Evolutionary conservation across 2,329 filamentous ascomycete genomes (phyloP), one percentile per base, ranked within the genome.

Genomic region (Mycocentrospora acerina): DNA sequence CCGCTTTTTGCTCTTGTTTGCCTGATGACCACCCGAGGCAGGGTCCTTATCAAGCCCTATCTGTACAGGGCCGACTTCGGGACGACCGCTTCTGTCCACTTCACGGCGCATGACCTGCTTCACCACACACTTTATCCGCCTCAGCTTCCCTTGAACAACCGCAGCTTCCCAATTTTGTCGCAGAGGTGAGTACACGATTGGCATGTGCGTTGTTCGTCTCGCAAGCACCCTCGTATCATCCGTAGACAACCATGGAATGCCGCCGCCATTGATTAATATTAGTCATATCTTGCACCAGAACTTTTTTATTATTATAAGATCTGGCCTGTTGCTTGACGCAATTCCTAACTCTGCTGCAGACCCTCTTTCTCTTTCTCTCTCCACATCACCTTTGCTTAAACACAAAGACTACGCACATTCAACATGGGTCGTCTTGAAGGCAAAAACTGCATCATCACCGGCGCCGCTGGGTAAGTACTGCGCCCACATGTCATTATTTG

Each of bases 361-460:
- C 14, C n/a, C n/a, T n/a, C n/a, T n/a, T n/a, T n/a, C n/a, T n/a
- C n/a, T n/a, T n/a, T n/a, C n/a, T n/a, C n/a, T 24, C 35, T 19
- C 32, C 19, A 16, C 30, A 25, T 19, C 32, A 41, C 22, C 24
- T 40, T 27, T 29, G 16, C 12, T 37, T 33, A 16, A 32, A 37
- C 25, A 40, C 29, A 32, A 32, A 37, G 36, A 42, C 32, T 24
- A 33, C 29, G 35, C 35, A 44, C 30, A 59, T 59, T 66, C 60
- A 66, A 60, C 55, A 70, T 69, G 67, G 62, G 59, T 51, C 77
- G 81, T 57, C 73, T 85, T 37, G 73, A 78, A 48, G 80, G 80
- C 66, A 85, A 85, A 70, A 84, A 82, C 69, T 79, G 79, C 64
- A 74, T 95, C 64, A 79, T 95, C 70, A 95, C 89, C 37, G 89